Percentiles rank a stretch among this genome's conserved stretches.
Conservation (phyloP, 1,139 yeast genomes). For the Citeromyces siamensis region DNA sequence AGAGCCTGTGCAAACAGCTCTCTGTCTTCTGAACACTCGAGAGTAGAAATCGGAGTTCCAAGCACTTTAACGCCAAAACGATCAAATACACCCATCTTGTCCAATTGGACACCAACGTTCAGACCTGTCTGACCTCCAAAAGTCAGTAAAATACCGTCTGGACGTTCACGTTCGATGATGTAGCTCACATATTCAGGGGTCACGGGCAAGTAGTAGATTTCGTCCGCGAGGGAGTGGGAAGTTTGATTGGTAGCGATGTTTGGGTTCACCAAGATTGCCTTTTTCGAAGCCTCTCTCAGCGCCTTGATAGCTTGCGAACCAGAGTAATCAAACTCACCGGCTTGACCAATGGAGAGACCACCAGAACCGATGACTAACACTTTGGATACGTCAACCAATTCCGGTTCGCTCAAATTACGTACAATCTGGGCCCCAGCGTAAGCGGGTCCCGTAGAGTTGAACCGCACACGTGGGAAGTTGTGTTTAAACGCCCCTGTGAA, state of each 20-base stretch:
- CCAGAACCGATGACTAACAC: slow-evolving; percentile 96
- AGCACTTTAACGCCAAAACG: slow-evolving; percentile 86
- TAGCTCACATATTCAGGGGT: slow-evolving; percentile 93
- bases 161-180: slow-evolving; percentile 89
- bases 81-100: slow-evolving; percentile 86
- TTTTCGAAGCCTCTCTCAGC: slow-evolving; percentile 76
- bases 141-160: slow-evolving; percentile 89
- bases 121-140: slow-evolving; percentile 98
- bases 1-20: slow-evolving; percentile 91
- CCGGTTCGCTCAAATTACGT: slow-evolving; percentile 31
- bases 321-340: slow-evolving; percentile 98
- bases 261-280: slow-evolving; percentile 85
- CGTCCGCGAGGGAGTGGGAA: slow-evolving; percentile 91
- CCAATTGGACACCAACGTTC: slow-evolving; percentile 90
- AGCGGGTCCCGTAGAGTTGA: slow-evolving; percentile 17
- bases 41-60: slow-evolving; percentile 93
- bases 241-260: slow-evolving; percentile 98
- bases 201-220: slow-evolving; percentile 89
- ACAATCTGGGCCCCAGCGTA: slow-evolving; percentile 48
- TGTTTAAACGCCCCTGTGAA: slow-evolving; percentile 2
- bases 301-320: slow-evolving; percentile 90
- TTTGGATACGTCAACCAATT: slow-evolving; percentile 74
- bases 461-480: slow-evolving; percentile 1
- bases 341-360: slow-evolving; percentile 98
- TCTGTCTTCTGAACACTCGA: slow-evolving; percentile 96